Conservation (phyloP, 2,329 filamentous ascomycete genomes). For the Ophiostoma pallidulum region DNA sequence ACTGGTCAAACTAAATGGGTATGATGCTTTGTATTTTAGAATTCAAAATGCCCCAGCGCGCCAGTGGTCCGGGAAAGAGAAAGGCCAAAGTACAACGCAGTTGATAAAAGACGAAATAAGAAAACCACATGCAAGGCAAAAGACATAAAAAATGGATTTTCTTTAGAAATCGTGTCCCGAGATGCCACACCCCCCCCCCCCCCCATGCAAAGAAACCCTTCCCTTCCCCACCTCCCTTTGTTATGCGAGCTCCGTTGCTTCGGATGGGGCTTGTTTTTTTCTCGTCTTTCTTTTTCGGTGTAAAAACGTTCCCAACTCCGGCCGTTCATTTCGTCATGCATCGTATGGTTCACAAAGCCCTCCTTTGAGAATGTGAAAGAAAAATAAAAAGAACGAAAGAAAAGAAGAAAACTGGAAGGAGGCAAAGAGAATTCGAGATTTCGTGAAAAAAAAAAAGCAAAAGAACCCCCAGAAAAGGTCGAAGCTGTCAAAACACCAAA, state of each 20-base stretch:
- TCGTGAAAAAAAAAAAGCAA: neutral
- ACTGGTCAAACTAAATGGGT: no score
- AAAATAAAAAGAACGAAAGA: neutral
- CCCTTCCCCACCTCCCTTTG: no score
- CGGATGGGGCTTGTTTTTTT: neutral
- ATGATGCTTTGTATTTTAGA: no score
- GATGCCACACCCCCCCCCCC: no score
- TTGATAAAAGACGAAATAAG: neutral
- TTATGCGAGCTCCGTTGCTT: neutral
- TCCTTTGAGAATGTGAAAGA: neutral
- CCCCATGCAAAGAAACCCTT: no score
- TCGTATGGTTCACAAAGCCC: neutral
- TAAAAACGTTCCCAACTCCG: neutral
- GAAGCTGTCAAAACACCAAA: neutral
- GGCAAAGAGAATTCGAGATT: neutral
- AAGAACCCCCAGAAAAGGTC: neutral
- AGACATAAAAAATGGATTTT: no score
- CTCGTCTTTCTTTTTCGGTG: neutral
- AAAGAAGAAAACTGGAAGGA: neutral
- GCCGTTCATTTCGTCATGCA: slow-evolving; percentile 3
- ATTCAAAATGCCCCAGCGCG: no score
- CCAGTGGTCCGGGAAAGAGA: neutral
- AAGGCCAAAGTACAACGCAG: neutral
- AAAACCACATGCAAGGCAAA: no score
- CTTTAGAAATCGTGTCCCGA: no score